Evolutionary conservation across 2,329 filamentous ascomycete genomes (phyloP).

Genomic region (Proliferodiscus dingleyae): DNA sequence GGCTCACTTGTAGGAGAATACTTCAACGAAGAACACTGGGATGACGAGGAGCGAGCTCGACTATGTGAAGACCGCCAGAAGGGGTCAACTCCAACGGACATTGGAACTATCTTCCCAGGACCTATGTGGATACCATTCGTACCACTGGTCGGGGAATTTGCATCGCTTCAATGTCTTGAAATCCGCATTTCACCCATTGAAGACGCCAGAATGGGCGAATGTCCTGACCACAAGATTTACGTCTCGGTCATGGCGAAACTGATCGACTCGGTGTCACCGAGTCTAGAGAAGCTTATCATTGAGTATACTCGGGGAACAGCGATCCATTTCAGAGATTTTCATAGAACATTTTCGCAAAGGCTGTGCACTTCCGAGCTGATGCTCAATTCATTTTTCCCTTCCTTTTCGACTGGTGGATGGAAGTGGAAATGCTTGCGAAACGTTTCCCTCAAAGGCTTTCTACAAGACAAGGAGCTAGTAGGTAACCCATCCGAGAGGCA

Average conservation of each 20-base stretch:
- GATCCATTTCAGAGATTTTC: background rate
- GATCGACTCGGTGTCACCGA: background rate
- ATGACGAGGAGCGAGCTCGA: background rate
- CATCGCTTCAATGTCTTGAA: background rate
- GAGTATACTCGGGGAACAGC: background rate
- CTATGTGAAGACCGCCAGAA: background rate
- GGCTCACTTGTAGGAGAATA: background rate
- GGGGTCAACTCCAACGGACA: no score
- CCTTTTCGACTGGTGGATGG: background rate
- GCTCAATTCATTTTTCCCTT: background rate
- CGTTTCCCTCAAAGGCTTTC: background rate
- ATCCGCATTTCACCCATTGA: background rate
- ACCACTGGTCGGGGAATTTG: background rate
- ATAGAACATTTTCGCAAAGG: background rate
- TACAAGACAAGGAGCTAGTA: no score
- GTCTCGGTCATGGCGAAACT: background rate
- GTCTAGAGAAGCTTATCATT: background rate
- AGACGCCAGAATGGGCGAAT: background rate
- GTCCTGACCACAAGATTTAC: background rate
- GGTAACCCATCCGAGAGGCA: no score
- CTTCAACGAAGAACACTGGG: background rate
- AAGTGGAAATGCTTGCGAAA: background rate
- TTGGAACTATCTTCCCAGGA: background rate
- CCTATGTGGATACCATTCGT: slow-evolving; percentile 1
- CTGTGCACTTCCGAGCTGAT: background rate